Evolutionary conservation across 495 filamentous ascomycete species (phyloP), one percentile per base, ranked within the genome.

Genomic region (Xylaria flabelliformis): DNA sequence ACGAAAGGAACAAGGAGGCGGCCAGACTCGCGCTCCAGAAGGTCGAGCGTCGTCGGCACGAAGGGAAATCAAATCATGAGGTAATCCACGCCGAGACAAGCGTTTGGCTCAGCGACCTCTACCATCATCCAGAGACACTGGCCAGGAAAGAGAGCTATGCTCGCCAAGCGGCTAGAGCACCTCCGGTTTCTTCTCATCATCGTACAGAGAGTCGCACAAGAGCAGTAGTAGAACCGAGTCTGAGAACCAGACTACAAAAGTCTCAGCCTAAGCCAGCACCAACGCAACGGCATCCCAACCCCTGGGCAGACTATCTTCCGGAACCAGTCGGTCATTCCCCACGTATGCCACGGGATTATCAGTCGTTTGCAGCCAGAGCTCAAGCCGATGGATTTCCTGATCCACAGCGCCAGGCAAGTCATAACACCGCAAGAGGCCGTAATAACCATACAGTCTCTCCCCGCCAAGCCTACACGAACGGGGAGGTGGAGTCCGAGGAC

Each of bases 81-180:
- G 4, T 64, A 12, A 13, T 42, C 21, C 5, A 64, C 17, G 39
- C 51, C 6, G 13, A 42, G n/a, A 67, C 58, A 2, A 71, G 44
- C 2, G 70, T 79, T 21, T 76, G 77, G 77, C 64, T 78, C 29
- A 64, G 63, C 5, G 73, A 73, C 0, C 55, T 78, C 12, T 76
- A 79, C 26, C 15, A 73, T 7, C 41, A 75, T 19, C 77, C 74
- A 1, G 69, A 75, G 13, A 65, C 29, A 17, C 42, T 78, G 8
- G 74, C 73, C 21, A 32, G 44, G 58, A 73, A 64, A 55, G 70
- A 75, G 13, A 19, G 51, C 1, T 70, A 68, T 51, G n/a, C 59
- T 21, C 73, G 70, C 10, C n/a, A 48, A 2, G 59, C 70, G 21
- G 71, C 53, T 0, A 46, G 50, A 21, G 71, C 75, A 29, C 71